Base-by-base conservation (phyloP, 1,284 basidiomycete species). In the Ganoderma sinense region DNA sequence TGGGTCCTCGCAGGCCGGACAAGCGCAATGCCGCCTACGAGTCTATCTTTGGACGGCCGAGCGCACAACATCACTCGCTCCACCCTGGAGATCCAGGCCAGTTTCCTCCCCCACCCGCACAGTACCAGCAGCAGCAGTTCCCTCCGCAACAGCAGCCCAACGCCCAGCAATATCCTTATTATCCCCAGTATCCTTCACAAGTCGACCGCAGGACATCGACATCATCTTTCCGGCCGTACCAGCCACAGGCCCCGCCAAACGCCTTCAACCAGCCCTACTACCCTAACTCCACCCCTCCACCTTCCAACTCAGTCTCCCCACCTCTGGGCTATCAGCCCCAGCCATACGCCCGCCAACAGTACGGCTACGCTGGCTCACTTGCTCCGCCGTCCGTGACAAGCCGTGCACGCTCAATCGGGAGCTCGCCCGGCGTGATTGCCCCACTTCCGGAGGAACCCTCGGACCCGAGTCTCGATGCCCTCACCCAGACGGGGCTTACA, bases 11-110 rank as follows among this genome's bases (percentile, higher is more conserved):
- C 70, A 89, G 88, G 73, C 89, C 89, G 64, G 91, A 93, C 84
- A 93, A 93, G 78, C 90, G 92, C 68, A 84, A 88, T 78, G 87
- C 88, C 68, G 94, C 94, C 51, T 95, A 93, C 83, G 91, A 94
- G 80, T 89, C 90, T 76, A 94, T 95, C 80, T 95, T 95, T 80
- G 92, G 93, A 43, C 87, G 94, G 29, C 90, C 93, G 60, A 88
- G 87, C 70, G 81, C 84, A 55, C 75, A 83, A 48, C 89, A 91
- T 78, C 89, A 90, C 76, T 85, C 86, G 64, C 77, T 80, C 41
- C 71, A 70, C 72, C 64, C 78, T 68, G 58, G 76, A 14, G 48
- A 51, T 26, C 48, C 76, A 39, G 72, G 69, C 39, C 74, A 68
- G 67, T 71, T 65, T 55, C 64, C 69, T 43, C 73, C 69, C 56